phyloP scores from a whole-genome alignment of 2,329 filamentous ascomycete genomes.

The Lojkania enalia region DNA sequence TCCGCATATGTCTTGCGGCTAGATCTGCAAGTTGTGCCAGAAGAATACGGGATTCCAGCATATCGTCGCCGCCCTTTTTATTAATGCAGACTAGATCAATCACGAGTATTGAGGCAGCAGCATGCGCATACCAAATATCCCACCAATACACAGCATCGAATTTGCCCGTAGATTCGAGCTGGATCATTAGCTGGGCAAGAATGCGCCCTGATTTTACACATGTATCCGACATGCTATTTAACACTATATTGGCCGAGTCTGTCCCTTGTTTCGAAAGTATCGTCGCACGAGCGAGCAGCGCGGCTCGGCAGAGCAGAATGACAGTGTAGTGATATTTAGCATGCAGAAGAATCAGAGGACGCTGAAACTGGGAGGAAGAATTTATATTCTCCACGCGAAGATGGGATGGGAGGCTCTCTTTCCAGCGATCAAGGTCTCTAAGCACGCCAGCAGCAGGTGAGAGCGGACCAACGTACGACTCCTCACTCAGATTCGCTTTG shows the following conservation, averaged over 20 bases:
- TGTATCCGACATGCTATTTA: constrained; percentile 41
- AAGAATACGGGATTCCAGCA: constrained; percentile 35
- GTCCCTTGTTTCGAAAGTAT: constrained; percentile 30
- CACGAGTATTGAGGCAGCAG: constrained; percentile 44
- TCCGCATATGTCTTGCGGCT: constrained; percentile 33
- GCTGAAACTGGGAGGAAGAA: constrained; percentile 40
- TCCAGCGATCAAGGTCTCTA: constrained; percentile 47
- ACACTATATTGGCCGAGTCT: constrained; percentile 29
- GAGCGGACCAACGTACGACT: constrained; percentile 43
- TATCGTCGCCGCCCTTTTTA: constrained; percentile 23
- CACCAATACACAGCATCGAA: constrained; percentile 49
- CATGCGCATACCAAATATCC: constrained; percentile 48
- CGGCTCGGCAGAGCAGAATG: constrained; percentile 44
- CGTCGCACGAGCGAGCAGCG: constrained; percentile 44
- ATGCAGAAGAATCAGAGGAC: constrained; percentile 46
- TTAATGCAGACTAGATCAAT: constrained; percentile 42
- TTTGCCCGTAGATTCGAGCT: constrained; percentile 42
- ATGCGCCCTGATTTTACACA: constrained; percentile 45
- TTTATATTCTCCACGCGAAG: constrained; percentile 39
- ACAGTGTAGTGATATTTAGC: constrained; percentile 48
- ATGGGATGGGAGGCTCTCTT: constrained; percentile 44
- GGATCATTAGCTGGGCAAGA: constrained; percentile 39
- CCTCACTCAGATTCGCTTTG: constrained; percentile 34
- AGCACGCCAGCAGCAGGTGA: constrained; percentile 46
- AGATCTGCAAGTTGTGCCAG: constrained; percentile 42